Evolutionary conservation across 2,329 filamentous ascomycete species (phyloP).

Genomic region (Setomelanomma holmii): DNA sequence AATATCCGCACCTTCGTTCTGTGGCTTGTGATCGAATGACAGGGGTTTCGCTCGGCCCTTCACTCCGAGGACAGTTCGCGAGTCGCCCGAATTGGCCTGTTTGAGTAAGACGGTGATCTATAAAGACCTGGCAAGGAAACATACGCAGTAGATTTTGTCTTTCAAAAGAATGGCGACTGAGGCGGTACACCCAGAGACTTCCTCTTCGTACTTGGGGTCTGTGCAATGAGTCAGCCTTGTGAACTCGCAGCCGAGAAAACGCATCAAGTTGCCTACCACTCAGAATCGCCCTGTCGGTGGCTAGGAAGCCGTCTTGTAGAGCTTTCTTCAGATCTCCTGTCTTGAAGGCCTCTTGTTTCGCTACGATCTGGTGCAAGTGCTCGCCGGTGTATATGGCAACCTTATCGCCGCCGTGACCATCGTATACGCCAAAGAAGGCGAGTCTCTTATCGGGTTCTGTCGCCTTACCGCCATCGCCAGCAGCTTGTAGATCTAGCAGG

Average conservation of each 20-base stretch:
- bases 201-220: constrained; percentile 98
- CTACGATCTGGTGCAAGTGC: constrained; percentile 90
- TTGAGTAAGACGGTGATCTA: constrained; percentile 15
- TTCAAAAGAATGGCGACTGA: constrained; percentile 88
- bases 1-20: constrained; percentile 76
- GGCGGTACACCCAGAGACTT: constrained; percentile 96
- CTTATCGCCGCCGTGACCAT: constrained; percentile 96
- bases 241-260: constrained; percentile 6
- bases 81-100: constrained; percentile 96
- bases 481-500: constrained; percentile 82
- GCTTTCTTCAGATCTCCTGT: constrained; percentile 92
- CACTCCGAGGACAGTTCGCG: constrained; percentile 90
- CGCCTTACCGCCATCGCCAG: constrained; percentile 60
- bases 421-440: constrained; percentile 97
- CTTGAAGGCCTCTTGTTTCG: constrained; percentile 94
- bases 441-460: constrained; percentile 74
- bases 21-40: constrained; percentile 99
- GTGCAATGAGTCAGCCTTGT: constrained; percentile 40
- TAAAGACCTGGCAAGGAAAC: constrained; percentile 52
- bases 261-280: constrained; percentile 69
- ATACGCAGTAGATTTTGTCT: constrained; percentile 93
- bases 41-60: constrained; percentile 97
- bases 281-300: constrained; percentile 93
- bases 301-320: constrained; percentile 95
- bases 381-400: constrained; percentile 93